A percentile compares a stretch with the other conserved stretches of the same genome.
Evolutionary conservation across 108 stramenopile species (phyloP).

Genomic region (Nannochloropsis salina): DNA sequence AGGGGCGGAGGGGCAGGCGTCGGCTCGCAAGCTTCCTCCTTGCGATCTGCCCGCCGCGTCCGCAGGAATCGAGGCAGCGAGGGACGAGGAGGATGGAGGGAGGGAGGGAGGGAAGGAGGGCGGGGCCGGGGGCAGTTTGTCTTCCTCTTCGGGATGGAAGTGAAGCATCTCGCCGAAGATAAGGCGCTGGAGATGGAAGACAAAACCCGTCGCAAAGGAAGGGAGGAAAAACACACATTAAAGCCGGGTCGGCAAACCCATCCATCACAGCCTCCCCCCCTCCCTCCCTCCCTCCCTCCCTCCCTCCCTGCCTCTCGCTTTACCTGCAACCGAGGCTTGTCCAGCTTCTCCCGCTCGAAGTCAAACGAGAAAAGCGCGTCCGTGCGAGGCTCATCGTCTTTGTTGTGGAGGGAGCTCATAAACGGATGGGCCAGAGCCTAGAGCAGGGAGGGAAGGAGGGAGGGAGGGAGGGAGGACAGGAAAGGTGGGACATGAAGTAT

Average conservation of each 20-base stretch:
- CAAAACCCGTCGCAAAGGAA: neutral
- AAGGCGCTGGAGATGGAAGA: slow-evolving; percentile 22
- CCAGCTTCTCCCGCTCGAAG: slow-evolving; percentile 38
- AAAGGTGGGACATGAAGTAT: neutral
- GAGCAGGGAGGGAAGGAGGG: slow-evolving; percentile 22
- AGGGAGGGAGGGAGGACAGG: neutral
- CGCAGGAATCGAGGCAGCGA: too few relatives aligned
- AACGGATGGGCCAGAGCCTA: slow-evolving; percentile 19
- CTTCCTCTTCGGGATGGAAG: slow-evolving; percentile 42
- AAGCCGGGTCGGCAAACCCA: too few relatives aligned
- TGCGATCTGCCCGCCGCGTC: too few relatives aligned
- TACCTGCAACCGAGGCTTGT: slow-evolving; percentile 31
- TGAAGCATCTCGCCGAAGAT: slow-evolving; percentile 51
- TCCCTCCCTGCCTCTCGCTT: too few relatives aligned
- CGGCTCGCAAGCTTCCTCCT: neutral
- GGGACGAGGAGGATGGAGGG: neutral
- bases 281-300: slow-evolving; percentile 10
- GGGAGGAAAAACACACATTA: neutral
- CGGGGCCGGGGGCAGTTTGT: neutral
- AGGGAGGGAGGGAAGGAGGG: neutral
- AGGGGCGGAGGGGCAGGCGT: neutral
- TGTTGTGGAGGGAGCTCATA: slow-evolving; percentile 9
- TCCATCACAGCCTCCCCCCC: neutral
- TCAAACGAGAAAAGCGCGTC: slow-evolving; percentile 37
- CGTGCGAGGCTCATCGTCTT: slow-evolving; percentile 40